Conservation (phyloP, 192 early-diverging fungal genomes). For the Backusella liffmaniae region DNA sequence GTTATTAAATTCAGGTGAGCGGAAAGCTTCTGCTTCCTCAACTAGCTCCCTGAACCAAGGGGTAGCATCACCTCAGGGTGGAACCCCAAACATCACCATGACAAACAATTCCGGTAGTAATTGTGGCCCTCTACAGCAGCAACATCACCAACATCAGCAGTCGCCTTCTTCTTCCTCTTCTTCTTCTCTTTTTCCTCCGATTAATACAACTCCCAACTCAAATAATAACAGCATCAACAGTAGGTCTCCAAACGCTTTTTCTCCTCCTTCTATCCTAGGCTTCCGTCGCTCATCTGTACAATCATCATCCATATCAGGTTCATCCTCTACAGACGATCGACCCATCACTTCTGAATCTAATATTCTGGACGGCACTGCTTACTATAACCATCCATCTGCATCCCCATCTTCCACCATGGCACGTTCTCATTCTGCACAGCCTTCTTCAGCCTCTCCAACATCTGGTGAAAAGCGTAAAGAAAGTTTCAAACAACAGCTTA, state of each 20-base stretch:
- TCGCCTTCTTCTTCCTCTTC: slow-evolving; percentile 18
- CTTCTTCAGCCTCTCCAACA: background rate
- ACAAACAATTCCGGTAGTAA: slow-evolving; percentile 2
- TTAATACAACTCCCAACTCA: background rate
- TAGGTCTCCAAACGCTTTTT: background rate
- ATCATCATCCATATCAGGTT: slow-evolving; percentile 11
- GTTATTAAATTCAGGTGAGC: slow-evolving; percentile 7
- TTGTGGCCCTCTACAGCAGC: background rate
- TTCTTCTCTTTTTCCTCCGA: background rate
- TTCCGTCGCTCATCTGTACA: slow-evolving; percentile 14
- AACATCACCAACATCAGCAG: background rate
- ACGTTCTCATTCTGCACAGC: slow-evolving; percentile 12
- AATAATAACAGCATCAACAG: background rate
- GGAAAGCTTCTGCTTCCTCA: slow-evolving; percentile 15
- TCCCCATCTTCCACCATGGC: slow-evolving; percentile 13
- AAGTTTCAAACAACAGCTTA: slow-evolving; percentile 17
- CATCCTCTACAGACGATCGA: slow-evolving; percentile 2
- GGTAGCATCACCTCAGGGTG: slow-evolving; percentile 7
- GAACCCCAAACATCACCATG: background rate
- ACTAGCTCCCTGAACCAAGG: slow-evolving; percentile 3
- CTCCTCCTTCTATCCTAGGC: slow-evolving; percentile 14
- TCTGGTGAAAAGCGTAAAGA: background rate
- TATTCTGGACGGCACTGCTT: background rate
- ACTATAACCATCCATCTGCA: background rate
- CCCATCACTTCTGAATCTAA: slow-evolving; percentile 1